These are phyloP conservation scores for Cucumis hystrix DNA, from an alignment of 306 rosid genomes.

Conservation along the genomic window DNA sequence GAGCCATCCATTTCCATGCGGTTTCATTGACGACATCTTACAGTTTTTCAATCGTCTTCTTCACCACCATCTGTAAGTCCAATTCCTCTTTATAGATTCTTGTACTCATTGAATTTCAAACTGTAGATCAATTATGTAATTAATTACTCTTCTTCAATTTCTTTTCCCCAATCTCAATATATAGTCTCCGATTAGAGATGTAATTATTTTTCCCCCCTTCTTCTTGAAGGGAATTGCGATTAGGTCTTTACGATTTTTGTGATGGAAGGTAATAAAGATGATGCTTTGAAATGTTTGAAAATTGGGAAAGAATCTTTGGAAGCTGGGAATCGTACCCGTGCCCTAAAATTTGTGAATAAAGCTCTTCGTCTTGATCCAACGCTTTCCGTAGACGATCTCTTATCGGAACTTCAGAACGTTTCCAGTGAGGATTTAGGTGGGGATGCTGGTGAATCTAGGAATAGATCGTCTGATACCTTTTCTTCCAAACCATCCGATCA, in stretches of 20 bases:
- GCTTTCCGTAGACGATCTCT: conserved; percentile 52
- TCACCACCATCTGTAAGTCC: conserved; percentile 32
- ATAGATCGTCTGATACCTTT: conserved; percentile 19
- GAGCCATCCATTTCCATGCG: not conserved
- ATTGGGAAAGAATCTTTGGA: conserved; percentile 63
- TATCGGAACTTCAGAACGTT: conserved; percentile 25
- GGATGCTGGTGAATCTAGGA: conserved; percentile 11
- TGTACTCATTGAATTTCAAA: not conserved
- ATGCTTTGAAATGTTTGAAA: conserved; percentile 64
- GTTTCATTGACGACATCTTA: not conserved
- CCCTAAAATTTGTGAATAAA: conserved; percentile 56
- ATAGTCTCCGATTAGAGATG: not conserved
- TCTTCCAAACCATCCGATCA: conserved; percentile 27
- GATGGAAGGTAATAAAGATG: conserved; percentile 96
- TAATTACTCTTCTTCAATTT: not conserved
- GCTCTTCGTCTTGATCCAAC: conserved; percentile 87
- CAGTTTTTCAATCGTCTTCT: conserved; percentile 11
- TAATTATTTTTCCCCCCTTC: not conserved
- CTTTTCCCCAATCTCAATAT: not conserved
- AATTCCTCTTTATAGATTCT: not conserved
- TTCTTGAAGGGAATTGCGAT: not conserved
- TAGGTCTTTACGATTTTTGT: not conserved
- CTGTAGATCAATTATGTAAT: not conserved
- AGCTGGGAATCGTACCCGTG: conserved; percentile 60
- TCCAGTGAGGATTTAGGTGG: conserved; percentile 19